These are phyloP conservation scores for Pterulicium gracile DNA, from an alignment of 1,284 basidiomycete species.

Conservation along the genomic window DNA sequence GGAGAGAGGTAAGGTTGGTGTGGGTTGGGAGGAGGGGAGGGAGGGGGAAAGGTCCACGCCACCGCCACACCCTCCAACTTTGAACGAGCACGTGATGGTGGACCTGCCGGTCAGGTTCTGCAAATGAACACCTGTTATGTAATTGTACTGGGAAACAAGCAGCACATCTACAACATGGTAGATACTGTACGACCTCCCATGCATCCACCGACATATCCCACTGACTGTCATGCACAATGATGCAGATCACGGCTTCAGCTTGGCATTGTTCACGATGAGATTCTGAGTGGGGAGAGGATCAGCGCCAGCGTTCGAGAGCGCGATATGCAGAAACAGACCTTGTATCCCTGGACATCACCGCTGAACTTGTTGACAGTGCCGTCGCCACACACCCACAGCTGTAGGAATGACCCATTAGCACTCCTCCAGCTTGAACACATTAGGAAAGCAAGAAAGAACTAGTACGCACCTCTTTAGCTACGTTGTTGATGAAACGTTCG, in stretches of 20 bases:
- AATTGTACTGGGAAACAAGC: neutral
- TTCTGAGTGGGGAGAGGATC: constrained; percentile 8
- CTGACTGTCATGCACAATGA: neutral
- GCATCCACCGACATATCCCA: neutral
- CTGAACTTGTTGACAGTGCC: constrained; percentile 76
- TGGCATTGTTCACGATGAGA: constrained; percentile 16
- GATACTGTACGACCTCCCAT: neutral
- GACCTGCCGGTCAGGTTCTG: neutral
- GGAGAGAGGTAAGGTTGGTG: no score
- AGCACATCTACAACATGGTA: neutral
- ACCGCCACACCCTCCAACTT: no score
- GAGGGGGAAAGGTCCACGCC: no score
- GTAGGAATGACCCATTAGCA: constrained; percentile 8
- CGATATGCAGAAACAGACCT: constrained; percentile 34
- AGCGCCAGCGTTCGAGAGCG: neutral
- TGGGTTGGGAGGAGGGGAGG: no score
- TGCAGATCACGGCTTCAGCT: constrained; percentile 14
- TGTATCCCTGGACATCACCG: constrained; percentile 89
- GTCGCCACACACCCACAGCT: constrained; percentile 90
- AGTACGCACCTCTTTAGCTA: constrained; percentile 56
- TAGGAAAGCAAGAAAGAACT: neutral
- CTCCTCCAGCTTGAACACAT: neutral
- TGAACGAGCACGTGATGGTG: neutral
- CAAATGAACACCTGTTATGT: neutral
- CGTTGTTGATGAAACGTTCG: constrained; percentile 83